These are phyloP conservation scores for Forsythia suspensa DNA, from an alignment of 257 asterid genomes.

Conservation along the genomic window DNA sequence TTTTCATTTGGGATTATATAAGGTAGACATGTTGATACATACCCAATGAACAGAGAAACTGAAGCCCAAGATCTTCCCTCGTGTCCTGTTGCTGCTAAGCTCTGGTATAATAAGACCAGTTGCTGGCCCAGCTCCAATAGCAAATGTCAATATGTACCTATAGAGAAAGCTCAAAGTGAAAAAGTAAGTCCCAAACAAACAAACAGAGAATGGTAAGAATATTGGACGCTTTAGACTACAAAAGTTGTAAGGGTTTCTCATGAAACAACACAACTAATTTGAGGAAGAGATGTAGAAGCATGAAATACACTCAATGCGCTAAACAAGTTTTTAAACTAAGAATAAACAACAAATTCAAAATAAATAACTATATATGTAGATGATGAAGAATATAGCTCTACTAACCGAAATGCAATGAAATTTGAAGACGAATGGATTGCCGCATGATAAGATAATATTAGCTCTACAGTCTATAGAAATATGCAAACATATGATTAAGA, in stretches of 20 bases:
- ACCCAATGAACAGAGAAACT: constrained; percentile 93
- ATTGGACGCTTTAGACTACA: background rate
- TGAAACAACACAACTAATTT: background rate
- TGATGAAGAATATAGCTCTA: background rate
- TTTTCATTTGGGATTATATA: background rate
- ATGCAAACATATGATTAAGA: background rate
- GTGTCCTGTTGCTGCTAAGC: constrained; percentile 86
- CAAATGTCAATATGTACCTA: constrained; percentile 73
- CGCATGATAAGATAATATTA: background rate
- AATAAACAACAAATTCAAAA: background rate
- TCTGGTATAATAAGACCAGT: constrained; percentile 91
- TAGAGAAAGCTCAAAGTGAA: constrained; percentile 17
- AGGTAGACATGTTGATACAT: constrained; percentile 19
- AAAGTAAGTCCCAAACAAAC: background rate
- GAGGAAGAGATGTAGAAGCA: background rate
- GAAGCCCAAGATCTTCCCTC: constrained; percentile 83
- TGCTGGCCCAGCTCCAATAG: constrained; percentile 85
- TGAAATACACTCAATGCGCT: background rate
- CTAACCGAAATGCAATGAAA: background rate
- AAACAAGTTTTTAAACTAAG: background rate
- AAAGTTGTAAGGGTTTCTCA: background rate
- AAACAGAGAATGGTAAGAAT: background rate
- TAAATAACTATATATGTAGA: background rate
- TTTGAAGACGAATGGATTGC: background rate
- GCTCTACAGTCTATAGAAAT: background rate